Evolutionary conservation across 495 filamentous ascomycete species (phyloP).

Genomic region (Penicillium egyptiacum): DNA sequence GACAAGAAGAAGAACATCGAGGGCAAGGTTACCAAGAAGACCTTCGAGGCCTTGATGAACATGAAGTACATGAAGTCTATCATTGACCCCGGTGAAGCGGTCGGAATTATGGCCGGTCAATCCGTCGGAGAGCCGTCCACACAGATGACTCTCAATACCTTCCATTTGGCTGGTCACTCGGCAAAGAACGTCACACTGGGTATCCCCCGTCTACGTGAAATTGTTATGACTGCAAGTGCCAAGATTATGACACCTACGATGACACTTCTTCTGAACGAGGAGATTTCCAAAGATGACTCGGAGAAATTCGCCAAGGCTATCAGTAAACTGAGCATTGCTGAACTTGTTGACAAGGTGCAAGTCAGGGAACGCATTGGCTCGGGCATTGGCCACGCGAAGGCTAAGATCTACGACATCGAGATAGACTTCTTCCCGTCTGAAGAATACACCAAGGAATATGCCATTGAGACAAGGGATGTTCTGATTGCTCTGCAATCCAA

Average conservation of each 20-base stretch:
- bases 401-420: conserved; percentile 81
- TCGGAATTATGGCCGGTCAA: conserved; percentile 94
- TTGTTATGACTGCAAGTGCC: conserved; percentile 93
- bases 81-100: conserved; percentile 96
- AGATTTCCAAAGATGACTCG: conserved; percentile 65
- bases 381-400: conserved; percentile 61
- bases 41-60: conserved; percentile 77
- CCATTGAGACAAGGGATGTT: conserved; percentile 75
- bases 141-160: conserved; percentile 99
- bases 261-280: conserved; percentile 76
- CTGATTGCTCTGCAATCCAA: conserved; percentile 73
- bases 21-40: conserved; percentile 63
- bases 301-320: conserved; percentile 90
- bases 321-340: conserved; percentile 80
- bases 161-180: conserved; percentile 98
- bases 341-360: conserved; percentile 79
- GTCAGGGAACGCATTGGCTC: conserved; percentile 74
- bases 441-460: conserved; percentile 84
- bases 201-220: conserved; percentile 96
- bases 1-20: conserved; percentile 67
- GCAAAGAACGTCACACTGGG: conserved; percentile 98
- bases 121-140: conserved; percentile 96
- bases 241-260: conserved; percentile 88
- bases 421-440: conserved; percentile 78
- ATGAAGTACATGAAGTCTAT: conserved; percentile 91